Percentiles rank a stretch among this genome's conserved stretches.
Evolutionary conservation across 2,329 filamentous ascomycete species (phyloP).

Genomic region (Apiospora pterosperma): DNA sequence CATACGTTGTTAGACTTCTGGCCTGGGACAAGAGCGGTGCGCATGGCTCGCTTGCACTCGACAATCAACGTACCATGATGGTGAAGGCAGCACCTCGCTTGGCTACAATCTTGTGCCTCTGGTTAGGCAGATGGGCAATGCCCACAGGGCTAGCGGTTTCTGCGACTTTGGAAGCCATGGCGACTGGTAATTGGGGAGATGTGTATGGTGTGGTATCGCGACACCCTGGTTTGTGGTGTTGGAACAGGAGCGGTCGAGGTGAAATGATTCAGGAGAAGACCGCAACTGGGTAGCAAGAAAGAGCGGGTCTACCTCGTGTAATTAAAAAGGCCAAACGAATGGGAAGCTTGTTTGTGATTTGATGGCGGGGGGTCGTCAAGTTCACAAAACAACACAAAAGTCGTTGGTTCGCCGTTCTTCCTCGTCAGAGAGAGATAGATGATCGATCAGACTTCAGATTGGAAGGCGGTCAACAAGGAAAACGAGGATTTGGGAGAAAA

Average conservation of each 20-base stretch:
- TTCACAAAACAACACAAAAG: neutral
- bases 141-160: slow-evolving; percentile 67
- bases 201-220: slow-evolving; percentile 26
- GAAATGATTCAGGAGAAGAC: slow-evolving; percentile 4
- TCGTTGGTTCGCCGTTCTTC: neutral
- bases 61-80: slow-evolving; percentile 74
- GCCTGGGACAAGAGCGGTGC: neutral
- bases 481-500: neutral
- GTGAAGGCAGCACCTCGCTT: slow-evolving; percentile 96
- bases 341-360: neutral
- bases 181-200: neutral
- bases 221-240: slow-evolving; percentile 6
- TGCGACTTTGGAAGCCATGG: slow-evolving; percentile 28
- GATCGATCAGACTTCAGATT: neutral
- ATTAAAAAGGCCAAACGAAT: slow-evolving; percentile 4
- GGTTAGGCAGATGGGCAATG: slow-evolving; percentile 72
- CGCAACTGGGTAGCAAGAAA: slow-evolving; percentile 1
- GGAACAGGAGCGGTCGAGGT: neutral
- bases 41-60: neutral
- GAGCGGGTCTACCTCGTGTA: slow-evolving; percentile 6
- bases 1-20: slow-evolving; percentile 5
- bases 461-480: neutral
- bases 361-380: neutral
- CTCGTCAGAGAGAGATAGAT: neutral
- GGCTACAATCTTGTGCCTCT: slow-evolving; percentile 67